A percentile compares a stretch with the other conserved stretches of the same genome.
Evolutionary conservation across 169 alveolate species (phyloP).

Genomic region (Sarcocystis neurona): DNA sequence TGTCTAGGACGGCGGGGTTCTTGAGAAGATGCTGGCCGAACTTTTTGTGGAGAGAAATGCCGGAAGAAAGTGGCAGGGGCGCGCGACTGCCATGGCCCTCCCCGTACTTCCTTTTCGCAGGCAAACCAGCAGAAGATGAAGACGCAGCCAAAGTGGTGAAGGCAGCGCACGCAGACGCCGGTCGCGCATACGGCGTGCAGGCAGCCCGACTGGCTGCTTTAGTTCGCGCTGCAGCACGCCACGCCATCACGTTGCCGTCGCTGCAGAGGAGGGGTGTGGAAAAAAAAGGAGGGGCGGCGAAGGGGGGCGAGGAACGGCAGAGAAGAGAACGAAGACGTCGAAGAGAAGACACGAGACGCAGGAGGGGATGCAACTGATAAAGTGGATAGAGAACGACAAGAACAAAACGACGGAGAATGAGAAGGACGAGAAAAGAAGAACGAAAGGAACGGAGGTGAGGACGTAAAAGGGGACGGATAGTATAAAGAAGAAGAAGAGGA

Average conservation of each 20-base stretch:
- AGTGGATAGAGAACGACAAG: neutral
- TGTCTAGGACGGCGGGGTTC: constrained; percentile 96
- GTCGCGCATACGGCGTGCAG: neutral
- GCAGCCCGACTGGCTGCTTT: neutral
- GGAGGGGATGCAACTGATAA: neutral
- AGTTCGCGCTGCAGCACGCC: neutral
- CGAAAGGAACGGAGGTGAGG: neutral
- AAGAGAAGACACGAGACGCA: neutral
- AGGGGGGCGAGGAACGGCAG: neutral
- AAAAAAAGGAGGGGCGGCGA: neutral
- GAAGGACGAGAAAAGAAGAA: neutral
- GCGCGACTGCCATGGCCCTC: neutral
- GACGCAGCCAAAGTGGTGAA: neutral
- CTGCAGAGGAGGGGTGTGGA: neutral
- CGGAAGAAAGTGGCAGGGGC: neutral
- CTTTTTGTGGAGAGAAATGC: constrained; percentile 72
- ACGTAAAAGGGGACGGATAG: neutral
- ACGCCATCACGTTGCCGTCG: neutral
- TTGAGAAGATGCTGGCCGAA: constrained; percentile 98
- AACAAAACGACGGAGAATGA: neutral
- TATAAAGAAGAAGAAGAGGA: neutral
- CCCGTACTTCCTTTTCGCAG: neutral
- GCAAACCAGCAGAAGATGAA: neutral
- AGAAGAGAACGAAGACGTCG: neutral
- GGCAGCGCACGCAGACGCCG: neutral